Evolutionary conservation across 2,329 filamentous ascomycete species (phyloP), one percentile per base, ranked within the genome.

Genomic region (Simplicillium aogashimaense): DNA sequence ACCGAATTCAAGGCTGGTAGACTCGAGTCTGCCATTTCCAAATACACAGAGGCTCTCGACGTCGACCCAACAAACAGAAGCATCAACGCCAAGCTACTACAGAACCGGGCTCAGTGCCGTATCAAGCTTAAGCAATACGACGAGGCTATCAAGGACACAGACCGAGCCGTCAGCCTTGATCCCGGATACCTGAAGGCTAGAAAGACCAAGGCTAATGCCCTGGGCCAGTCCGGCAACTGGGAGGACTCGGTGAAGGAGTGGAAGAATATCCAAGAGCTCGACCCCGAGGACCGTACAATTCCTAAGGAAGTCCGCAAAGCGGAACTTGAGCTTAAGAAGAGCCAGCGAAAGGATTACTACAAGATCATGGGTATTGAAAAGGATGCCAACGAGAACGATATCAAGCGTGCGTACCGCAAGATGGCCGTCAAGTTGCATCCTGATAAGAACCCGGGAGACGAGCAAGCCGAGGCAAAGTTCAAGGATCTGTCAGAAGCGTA

Each of bases 401-500:
- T 98, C 69, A 98, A 97, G 74, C 90, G 89, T 68, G 92, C 90
- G 2, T 98, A 98, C 69, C 81, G 90, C 49, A 95, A 92, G 64
- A 74, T 95, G 56, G 92, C 92, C 42, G 90, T 98, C 51, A 72
- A 89, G 48, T 85, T 95, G 59, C 92, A 98, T 61, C 92, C 92
- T 3, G 92, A 98, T 68, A 98, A 98, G 78, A 98, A 97, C 65
- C 86, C 83, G 1, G 86, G 83, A 46, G 86, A 95, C 53, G 75
- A 80, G 43, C 72, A 78, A 38, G 92, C 92, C 46, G 90, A 88
- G 54, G 83, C 86, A 52, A 81, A 86, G 56, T 98, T 98, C 76
- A 97, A 98, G 76, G 92, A 98, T 59, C 85, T 95, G 59, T 86
- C 88, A 53, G 92, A 98, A 69, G 90, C 90, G 32, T 95, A 98